Evolutionary conservation across 176 grass and related monocot species (phyloP).

Genomic region (barley (Hordeum vulgare)): DNA sequence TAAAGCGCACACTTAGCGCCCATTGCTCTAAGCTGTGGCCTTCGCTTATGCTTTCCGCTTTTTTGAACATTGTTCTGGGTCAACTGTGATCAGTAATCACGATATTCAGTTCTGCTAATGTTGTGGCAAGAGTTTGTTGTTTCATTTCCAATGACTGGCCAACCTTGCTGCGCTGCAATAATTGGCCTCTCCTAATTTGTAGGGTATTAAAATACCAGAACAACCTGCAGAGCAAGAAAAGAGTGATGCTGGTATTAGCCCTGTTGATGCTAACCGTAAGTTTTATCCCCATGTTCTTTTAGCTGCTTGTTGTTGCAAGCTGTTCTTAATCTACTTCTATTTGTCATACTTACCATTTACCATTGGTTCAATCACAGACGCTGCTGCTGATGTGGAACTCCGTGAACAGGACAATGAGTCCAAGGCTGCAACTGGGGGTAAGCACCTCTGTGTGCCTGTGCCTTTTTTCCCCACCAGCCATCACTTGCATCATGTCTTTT

Average conservation of each 20-base stretch:
- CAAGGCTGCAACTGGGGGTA: conserved; percentile 70
- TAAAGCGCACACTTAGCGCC: too few relatives aligned
- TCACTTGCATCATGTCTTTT: too few relatives aligned
- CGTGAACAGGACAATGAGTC: conserved; percentile 46
- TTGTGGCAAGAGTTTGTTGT: not conserved
- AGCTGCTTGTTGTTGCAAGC: not conserved
- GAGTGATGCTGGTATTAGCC: conserved; percentile 59
- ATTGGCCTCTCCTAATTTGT: not conserved
- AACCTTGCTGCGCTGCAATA: not conserved
- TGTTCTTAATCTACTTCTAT: not conserved
- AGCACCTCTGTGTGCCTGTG: too few relatives aligned
- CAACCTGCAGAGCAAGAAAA: conserved; percentile 67
- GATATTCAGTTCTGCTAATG: not conserved
- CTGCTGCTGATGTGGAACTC: conserved; percentile 16
- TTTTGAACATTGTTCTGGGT: not conserved
- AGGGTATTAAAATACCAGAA: conserved; percentile 39
- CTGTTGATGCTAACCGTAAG: conserved; percentile 45
- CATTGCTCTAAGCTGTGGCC: too few relatives aligned
- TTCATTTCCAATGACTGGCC: not conserved
- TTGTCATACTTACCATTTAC: not conserved
- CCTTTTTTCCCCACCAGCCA: too few relatives aligned
- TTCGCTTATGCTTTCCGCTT: too few relatives aligned
- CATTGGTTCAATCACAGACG: too few relatives aligned
- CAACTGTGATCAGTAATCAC: not conserved
- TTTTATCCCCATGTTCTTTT: not conserved